Evolutionary conservation across 257 asterid genomes (phyloP), one percentile per base, ranked within the genome.

Genomic region (Leptodermis oblonga): DNA sequence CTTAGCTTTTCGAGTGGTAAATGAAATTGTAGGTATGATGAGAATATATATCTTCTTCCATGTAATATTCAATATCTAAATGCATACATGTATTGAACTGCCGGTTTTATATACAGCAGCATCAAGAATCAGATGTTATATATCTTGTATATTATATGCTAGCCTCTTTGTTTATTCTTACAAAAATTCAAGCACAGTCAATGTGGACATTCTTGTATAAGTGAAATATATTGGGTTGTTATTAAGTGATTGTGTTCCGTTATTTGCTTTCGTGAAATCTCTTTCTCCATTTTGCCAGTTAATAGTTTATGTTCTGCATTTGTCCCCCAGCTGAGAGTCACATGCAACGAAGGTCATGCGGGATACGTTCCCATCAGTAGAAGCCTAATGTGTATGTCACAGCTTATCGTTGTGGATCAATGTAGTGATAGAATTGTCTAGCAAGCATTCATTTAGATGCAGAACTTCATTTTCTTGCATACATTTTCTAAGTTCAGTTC

Each of bases 301-400:
- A 22, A 71, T 36, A 15, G 54, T 30, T 59, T 45, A 6, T 71
- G 45, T 49, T 30, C 62, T 26, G 56, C 64, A 52, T 48, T 46
- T 39, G 36, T 37, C 14, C 25, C 52, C 64, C 70, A 62, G 23
- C 76, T 48, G 58, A 60, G 26, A 12, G 25, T 64, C 54, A 48
- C 75, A 49, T 51, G 70, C 65, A 72, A 45, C 28, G 51, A 70
- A 43, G 68, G 37, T 39, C 43, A 43, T 12, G 60, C n/a, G 60
- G 68, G 60, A 63, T 30, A n/a, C 4, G 18, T 43, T 46, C 20
- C n/a, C 53, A 59, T 60, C 8, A 70, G 48, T 45, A 54, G 60
- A 34, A 59, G 46, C 14, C 53, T 59, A 30, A 28, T 59, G 68
- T 70, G 60, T 30, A 8, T 11, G 49, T 70, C 61, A 59, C 39